Conservation (phyloP, 345 rosid species). For the Eutrema japonicum region DNA sequence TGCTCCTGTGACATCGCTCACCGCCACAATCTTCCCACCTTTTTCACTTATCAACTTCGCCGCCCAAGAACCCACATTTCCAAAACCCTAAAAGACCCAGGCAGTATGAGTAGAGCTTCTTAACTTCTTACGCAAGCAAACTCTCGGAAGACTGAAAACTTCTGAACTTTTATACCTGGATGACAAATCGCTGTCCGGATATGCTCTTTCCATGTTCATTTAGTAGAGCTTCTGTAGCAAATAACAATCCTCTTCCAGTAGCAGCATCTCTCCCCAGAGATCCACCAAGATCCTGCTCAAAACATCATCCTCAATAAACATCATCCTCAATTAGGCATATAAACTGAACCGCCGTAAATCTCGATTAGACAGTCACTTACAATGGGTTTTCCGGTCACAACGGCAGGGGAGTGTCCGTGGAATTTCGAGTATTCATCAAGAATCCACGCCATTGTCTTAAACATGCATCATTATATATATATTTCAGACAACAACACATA, state of each 20-base stretch:
- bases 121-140: background rate
- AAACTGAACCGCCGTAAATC: background rate
- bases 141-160: background rate
- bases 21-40: constrained; percentile 87
- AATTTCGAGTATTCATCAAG: constrained; percentile 96
- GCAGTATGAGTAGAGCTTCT: background rate
- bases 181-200: constrained; percentile 69
- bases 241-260: constrained; percentile 90
- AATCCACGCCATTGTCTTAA: constrained; percentile 98
- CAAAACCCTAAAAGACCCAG: constrained; percentile 69
- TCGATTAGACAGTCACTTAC: constrained; percentile 49
- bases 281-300: constrained; percentile 86
- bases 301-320: background rate
- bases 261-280: constrained; percentile 98
- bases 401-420: constrained; percentile 93
- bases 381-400: constrained; percentile 88
- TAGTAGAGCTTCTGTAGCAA: constrained; percentile 87
- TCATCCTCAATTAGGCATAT: background rate
- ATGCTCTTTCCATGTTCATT: constrained; percentile 76
- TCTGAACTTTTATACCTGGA: constrained; percentile 57
- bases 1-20: constrained; percentile 88
- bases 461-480: background rate
- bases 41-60: constrained; percentile 72
- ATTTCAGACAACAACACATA: constrained; percentile 25
- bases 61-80: constrained; percentile 98